These are phyloP conservation scores for Linnemannia hyalina DNA, from an alignment of 192 early-diverging fungal species.

Conservation along the genomic window DNA sequence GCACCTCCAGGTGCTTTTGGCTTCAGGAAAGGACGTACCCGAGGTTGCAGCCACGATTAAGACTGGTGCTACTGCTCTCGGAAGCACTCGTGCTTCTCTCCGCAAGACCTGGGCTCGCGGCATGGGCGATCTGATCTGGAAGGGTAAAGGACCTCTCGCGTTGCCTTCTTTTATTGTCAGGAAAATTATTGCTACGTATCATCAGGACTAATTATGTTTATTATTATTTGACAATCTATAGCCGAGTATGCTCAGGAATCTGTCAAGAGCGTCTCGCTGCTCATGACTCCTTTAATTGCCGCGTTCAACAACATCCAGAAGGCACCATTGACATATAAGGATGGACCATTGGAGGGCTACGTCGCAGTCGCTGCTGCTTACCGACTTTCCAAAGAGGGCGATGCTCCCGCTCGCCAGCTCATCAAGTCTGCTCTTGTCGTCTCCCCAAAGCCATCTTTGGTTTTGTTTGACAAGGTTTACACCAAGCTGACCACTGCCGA, in stretches of 20 bases:
- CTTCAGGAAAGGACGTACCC: slow-evolving; percentile 49
- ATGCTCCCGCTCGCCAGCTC: slow-evolving; percentile 46
- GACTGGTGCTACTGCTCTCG: slow-evolving; percentile 67
- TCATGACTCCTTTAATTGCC: slow-evolving; percentile 62
- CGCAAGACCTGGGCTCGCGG: slow-evolving; percentile 78
- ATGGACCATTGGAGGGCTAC: slow-evolving; percentile 74
- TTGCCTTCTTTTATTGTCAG: background rate
- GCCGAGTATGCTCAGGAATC: slow-evolving; percentile 26
- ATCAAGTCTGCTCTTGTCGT: slow-evolving; percentile 54
- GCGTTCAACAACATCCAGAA: slow-evolving; percentile 70
- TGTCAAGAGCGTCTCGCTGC: slow-evolving; percentile 43
- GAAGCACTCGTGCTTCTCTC: slow-evolving; percentile 68
- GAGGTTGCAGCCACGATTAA: slow-evolving; percentile 62
- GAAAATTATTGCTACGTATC: too few relatives aligned
- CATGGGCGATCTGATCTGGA: slow-evolving; percentile 70
- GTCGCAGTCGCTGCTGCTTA: slow-evolving; percentile 68
- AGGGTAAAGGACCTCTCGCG: slow-evolving; percentile 25
- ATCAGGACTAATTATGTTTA: background rate
- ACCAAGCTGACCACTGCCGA: slow-evolving; percentile 72
- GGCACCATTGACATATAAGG: slow-evolving; percentile 70
- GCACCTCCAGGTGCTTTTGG: slow-evolving; percentile 67
- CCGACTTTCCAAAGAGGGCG: slow-evolving; percentile 45
- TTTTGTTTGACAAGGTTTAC: slow-evolving; percentile 88
- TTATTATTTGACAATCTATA: background rate
- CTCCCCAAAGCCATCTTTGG: slow-evolving; percentile 75